Conservation (phyloP, 1,284 basidiomycete genomes). For the Trichosporon ovoides region DNA sequence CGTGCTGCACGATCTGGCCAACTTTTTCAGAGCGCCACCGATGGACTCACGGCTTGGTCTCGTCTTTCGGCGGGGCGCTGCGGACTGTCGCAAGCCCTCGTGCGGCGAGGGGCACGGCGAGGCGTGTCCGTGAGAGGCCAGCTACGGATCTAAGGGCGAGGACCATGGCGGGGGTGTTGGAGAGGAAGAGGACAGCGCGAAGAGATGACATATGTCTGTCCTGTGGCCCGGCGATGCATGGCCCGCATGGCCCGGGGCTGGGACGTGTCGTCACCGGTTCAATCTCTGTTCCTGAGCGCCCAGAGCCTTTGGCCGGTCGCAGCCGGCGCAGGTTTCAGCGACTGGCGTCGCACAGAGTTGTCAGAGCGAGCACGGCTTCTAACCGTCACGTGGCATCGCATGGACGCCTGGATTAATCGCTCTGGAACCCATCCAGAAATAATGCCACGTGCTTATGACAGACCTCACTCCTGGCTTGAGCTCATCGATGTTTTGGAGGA, state of each 20-base stretch:
- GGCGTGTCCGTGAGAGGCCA: background rate
- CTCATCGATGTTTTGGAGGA: slow-evolving; percentile 6
- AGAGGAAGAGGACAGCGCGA: background rate
- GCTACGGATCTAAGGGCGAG: background rate
- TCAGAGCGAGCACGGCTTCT: too few relatives aligned
- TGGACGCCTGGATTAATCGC: background rate
- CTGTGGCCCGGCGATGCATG: background rate
- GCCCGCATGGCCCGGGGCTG: background rate
- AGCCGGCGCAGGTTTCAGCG: too few relatives aligned
- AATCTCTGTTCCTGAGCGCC: too few relatives aligned
- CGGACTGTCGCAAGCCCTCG: background rate
- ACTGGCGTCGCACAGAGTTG: background rate
- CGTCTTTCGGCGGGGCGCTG: slow-evolving; percentile 6
- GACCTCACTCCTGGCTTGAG: background rate
- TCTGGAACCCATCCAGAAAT: background rate
- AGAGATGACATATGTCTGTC: background rate
- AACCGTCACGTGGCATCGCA: background rate
- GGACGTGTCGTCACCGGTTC: background rate
- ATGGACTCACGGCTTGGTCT: slow-evolving; percentile 3
- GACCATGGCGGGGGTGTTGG: background rate
- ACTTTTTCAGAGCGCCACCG: background rate
- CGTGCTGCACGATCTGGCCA: background rate
- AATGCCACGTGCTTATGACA: background rate
- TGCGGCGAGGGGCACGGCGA: background rate
- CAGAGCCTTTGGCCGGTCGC: too few relatives aligned